Conservation (phyloP, 2,329 filamentous ascomycete genomes). For the Paraphaeosphaeria sporulosa region DNA sequence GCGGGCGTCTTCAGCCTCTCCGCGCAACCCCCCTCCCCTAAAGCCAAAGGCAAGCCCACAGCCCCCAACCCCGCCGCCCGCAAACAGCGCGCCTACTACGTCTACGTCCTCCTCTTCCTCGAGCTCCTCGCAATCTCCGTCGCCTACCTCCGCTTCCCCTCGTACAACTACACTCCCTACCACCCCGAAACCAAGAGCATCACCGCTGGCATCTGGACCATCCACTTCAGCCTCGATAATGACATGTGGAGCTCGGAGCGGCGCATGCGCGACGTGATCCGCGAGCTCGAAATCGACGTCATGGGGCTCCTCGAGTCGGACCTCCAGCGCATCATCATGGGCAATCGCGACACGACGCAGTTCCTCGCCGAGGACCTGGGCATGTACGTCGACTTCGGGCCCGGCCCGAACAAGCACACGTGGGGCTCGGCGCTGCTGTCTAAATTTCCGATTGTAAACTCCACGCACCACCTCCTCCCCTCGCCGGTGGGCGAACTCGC, state of each 20-base stretch:
- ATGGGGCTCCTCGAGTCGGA: slow-evolving; percentile 94
- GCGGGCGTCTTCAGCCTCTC: slow-evolving; percentile 78
- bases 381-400: slow-evolving; percentile 98
- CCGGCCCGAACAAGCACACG: slow-evolving; percentile 97
- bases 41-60: slow-evolving; percentile 54
- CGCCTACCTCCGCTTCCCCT: slow-evolving; percentile 90
- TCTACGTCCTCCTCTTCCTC: slow-evolving; percentile 75
- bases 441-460: slow-evolving; percentile 97
- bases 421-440: slow-evolving; percentile 94
- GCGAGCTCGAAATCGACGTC: slow-evolving; percentile 96
- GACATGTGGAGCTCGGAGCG: slow-evolving; percentile 98
- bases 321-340: slow-evolving; percentile 98
- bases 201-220: slow-evolving; percentile 97
- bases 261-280: slow-evolving; percentile 88
- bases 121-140: slow-evolving; percentile 82
- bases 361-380: slow-evolving; percentile 94
- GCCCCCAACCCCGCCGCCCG: slow-evolving; percentile 56
- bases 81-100: slow-evolving; percentile 70
- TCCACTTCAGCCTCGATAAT: slow-evolving; percentile 97
- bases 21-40: slow-evolving; percentile 57
- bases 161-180: slow-evolving; percentile 89
- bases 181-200: slow-evolving; percentile 86
- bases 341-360: slow-evolving; percentile 94
- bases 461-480: slow-evolving; percentile 92
- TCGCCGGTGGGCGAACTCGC: slow-evolving; percentile 94